A percentile compares a stretch with the other conserved stretches of the same genome.
Evolutionary conservation across 805 yeast species (phyloP).

Genomic region (Wickerhamomyces bisporus): DNA sequence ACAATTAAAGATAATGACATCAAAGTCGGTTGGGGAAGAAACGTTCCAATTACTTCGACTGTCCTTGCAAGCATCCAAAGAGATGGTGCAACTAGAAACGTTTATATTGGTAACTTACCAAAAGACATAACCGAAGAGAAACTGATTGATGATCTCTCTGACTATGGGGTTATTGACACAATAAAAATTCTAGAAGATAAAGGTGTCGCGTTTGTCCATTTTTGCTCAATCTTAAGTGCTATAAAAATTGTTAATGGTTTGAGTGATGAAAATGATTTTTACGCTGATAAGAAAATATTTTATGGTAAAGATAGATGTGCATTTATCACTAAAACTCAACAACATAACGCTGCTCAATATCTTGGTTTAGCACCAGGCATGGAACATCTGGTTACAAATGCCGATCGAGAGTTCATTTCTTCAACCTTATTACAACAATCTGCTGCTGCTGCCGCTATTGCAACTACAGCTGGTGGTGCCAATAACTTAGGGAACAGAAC

Average conservation of each 20-base stretch:
- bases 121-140: conserved; percentile 63
- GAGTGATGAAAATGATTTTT: conserved; percentile 58
- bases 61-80: conserved; percentile 72
- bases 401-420: conserved; percentile 53
- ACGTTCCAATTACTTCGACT: conserved; percentile 66
- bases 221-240: conserved; percentile 81
- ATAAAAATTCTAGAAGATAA: conserved; percentile 74
- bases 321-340: conserved; percentile 90
- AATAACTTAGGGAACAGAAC: conserved; percentile 90
- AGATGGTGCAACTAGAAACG: conserved; percentile 91
- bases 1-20: conserved; percentile 77
- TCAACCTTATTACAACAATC: conserved; percentile 85
- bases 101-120: conserved; percentile 77
- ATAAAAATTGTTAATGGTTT: conserved; percentile 75
- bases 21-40: conserved; percentile 91
- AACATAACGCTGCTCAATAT: conserved; percentile 94
- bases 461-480: conserved; percentile 91
- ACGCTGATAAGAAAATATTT: conserved; percentile 71
- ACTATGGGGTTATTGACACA: conserved; percentile 81
- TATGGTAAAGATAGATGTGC: conserved; percentile 96
- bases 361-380: conserved; percentile 86
- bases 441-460: conserved; percentile 97
- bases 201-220: conserved; percentile 88
- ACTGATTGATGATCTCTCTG: conserved; percentile 57
- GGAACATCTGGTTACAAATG: conserved; percentile 72